Conservation (phyloP, 1,284 basidiomycete species). For the Fistulinella cinereoalba region DNA sequence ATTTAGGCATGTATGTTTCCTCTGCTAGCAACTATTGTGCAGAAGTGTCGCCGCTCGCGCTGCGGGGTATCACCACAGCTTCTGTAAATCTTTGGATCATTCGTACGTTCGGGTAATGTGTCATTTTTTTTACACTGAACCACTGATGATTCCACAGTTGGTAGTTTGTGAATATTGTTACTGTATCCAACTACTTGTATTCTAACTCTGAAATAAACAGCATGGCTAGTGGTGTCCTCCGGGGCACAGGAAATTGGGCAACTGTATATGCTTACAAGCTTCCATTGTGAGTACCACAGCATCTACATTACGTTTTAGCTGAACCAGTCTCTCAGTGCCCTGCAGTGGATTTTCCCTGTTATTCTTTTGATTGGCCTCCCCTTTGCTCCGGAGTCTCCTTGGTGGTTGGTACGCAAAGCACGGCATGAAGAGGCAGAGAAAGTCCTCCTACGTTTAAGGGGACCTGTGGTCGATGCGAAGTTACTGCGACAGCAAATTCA, state of each 20-base stretch:
- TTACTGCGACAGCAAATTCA: constrained; percentile 24
- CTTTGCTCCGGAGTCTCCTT: constrained; percentile 58
- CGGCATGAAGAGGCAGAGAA: constrained; percentile 47
- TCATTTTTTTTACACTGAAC: too few relatives aligned
- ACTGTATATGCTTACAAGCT: constrained; percentile 25
- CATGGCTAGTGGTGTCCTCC: constrained; percentile 28
- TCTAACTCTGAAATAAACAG: constrained; percentile 4
- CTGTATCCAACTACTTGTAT: not conserved
- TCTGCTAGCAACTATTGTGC: constrained; percentile 28
- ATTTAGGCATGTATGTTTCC: constrained; percentile 27
- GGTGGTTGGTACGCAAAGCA: constrained; percentile 59
- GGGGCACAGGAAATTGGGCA: constrained; percentile 21
- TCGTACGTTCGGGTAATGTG: constrained; percentile 12
- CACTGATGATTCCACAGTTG: constrained; percentile 11
- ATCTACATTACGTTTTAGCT: too few relatives aligned
- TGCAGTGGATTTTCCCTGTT: constrained; percentile 31
- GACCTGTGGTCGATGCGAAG: constrained; percentile 17
- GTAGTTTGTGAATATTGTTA: constrained; percentile 23
- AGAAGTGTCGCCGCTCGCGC: constrained; percentile 29
- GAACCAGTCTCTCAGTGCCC: constrained; percentile 12
- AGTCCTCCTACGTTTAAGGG: constrained; percentile 41
- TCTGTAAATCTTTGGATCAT: constrained; percentile 30
- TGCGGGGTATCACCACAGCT: constrained; percentile 30
- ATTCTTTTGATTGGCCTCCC: constrained; percentile 26
- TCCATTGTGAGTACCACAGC: constrained; percentile 24